These are phyloP conservation scores for Incumbomyces lentus DNA, from an alignment of 2,329 filamentous ascomycete species.

Conservation along the genomic window DNA sequence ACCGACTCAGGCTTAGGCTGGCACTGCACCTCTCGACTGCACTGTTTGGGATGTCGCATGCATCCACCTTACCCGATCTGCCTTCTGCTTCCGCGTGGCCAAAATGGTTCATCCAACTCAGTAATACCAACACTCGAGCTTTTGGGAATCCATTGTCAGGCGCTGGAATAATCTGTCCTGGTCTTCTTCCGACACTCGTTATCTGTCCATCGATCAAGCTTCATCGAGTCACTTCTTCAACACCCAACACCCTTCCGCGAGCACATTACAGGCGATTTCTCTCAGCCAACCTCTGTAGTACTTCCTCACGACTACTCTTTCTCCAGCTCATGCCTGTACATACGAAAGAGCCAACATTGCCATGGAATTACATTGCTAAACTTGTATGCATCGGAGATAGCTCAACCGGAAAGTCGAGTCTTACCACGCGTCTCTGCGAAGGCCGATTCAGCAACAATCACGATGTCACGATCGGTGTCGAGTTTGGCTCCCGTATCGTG, in stretches of 20 bases:
- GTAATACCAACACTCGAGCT: too few species aligned
- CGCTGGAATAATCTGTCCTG: background rate
- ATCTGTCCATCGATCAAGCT: background rate
- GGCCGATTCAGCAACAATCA: conserved; percentile 88
- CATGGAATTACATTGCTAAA: conserved; percentile 99
- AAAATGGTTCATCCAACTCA: too few species aligned
- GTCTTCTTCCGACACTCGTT: background rate
- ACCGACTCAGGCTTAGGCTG: too few species aligned
- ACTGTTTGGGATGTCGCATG: too few species aligned
- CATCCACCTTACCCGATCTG: too few species aligned
- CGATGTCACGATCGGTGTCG: conserved; percentile 94
- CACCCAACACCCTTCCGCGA: too few species aligned
- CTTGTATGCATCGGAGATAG: conserved; percentile 88
- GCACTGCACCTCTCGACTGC: too few species aligned
- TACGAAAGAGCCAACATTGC: conserved; percentile 33
- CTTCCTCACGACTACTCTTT: too few species aligned
- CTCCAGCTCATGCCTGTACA: conserved; percentile 17
- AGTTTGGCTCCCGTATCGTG: conserved; percentile 88
- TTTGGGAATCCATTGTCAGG: background rate
- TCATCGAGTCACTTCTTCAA: too few species aligned
- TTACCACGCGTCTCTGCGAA: conserved; percentile 92
- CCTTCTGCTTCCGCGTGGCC: too few species aligned
- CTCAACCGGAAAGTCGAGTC: conserved; percentile 68
- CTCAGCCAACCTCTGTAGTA: too few species aligned
- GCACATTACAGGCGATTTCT: too few species aligned